Conservation (phyloP, 495 filamentous ascomycete species). For the Filosporella fistucella region DNA sequence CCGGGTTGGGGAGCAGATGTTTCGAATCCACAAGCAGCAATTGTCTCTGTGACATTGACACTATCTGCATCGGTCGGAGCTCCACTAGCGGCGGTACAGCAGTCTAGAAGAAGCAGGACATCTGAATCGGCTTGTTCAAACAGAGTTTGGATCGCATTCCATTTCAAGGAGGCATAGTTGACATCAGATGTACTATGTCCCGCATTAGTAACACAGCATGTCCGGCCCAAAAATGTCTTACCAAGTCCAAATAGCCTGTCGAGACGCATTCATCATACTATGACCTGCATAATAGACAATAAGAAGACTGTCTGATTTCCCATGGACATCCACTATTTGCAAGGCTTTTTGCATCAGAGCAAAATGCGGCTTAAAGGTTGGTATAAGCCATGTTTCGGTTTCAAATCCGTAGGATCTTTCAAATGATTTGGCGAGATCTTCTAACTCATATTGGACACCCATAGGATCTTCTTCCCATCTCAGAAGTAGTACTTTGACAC, state of each 20-base stretch:
- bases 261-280: too few relatives aligned
- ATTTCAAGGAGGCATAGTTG: background rate
- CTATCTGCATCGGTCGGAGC: background rate
- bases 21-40: conserved; percentile 5
- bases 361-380: conserved; percentile 37
- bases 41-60: background rate
- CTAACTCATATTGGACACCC: conserved; percentile 38
- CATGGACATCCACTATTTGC: too few relatives aligned
- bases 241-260: too few relatives aligned
- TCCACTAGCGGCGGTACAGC: background rate
- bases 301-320: too few relatives aligned
- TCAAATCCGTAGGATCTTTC: conserved; percentile 41
- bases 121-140: conserved; percentile 10
- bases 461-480: conserved; percentile 43
- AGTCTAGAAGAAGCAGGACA: conserved; percentile 2
- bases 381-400: conserved; percentile 44
- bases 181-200: conserved; percentile 34
- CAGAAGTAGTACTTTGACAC: conserved; percentile 42
- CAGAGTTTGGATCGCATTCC: background rate
- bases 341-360: too few relatives aligned
- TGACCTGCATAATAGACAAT: too few relatives aligned
- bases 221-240: conserved; percentile 10
- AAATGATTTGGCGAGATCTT: conserved; percentile 39
- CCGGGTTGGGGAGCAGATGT: conserved; percentile 1
- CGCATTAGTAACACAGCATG: conserved; percentile 31